Evolutionary conservation across 345 rosid species (phyloP), one percentile per base, ranked within the genome.

Genomic region (Populus euphratica): DNA sequence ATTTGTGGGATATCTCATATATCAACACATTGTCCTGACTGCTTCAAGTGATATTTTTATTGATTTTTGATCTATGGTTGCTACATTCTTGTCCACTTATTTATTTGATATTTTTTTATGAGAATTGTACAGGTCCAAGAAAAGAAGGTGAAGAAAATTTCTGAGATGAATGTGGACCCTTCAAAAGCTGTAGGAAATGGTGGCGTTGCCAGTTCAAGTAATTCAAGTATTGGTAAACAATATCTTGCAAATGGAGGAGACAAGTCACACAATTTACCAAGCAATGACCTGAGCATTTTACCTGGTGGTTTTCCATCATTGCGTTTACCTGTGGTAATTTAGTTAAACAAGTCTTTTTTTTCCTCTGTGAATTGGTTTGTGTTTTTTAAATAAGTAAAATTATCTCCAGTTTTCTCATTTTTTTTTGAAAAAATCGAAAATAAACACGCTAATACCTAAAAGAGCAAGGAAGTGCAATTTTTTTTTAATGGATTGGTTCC

Each of bases 271-370:
- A 85, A 72, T 81, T 79, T 62, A 70, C 69, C 64, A 36, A 81
- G 83, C 87, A 88, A 83, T 74, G 93, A 93, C 79, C 87, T 87
- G 80, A 75, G 88, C 17, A 79, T 91, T 72, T 93, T 93, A 76
- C 84, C 86, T 23, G 92, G 94, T 72, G 92, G 92, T 87, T 80
- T 92, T 83, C 87, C 97, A 25, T 92, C 97, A 50, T 87, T 96
- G 72, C 98, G 76, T 59, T 86, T 96, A 76, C 99, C 99, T 68
- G 90, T 88, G 97, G 99, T 96, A 91, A 88, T 89, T 82, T 88
- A 81, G 85, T 76, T 63, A 43, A 70, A 68, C 74, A 44, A 16
- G 52, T 71, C 13, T 13, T 14, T 49, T 66, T 72, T 41, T 31
- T 75, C 29, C 17, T 27, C 38, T 63, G 16, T 71, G 56, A 63